Evolutionary conservation across 805 yeast genomes (phyloP), one percentile per base, ranked within the genome.

Genomic region (Schwanniomyces pseudopolymorphus): DNA sequence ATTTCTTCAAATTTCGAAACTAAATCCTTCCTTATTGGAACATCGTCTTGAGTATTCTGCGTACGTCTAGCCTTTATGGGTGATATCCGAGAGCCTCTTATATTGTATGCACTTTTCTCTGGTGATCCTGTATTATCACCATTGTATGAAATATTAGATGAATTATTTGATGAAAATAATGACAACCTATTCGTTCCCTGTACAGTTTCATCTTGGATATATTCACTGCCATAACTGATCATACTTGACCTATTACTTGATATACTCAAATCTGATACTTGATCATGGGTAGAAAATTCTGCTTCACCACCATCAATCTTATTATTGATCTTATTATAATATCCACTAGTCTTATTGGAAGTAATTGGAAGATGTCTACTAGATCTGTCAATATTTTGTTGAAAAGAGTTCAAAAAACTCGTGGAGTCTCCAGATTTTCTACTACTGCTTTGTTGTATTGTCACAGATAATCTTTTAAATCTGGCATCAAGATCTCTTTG

Each of bases 391-490:
- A 69, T 68, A 47, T 73, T 72, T 49, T 68, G 69, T 47, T 67
- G 72, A 52, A 73, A 72, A 13, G 62, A 54, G 40, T 54, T 61
- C 61, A 70, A 67, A 48, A 73, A 73, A 35, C 63, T 58, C 44
- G 67, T 58, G 1, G 77, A 72, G 46, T 71, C 76, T n/a, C 65
- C 65, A 4, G 77, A 66, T 0, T 72, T 61, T 10, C 44, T 44
- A 43, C 48, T 48, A 27, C 56, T 54, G 2, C 64, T 53, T 13
- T 63, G 63, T 44, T 66, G 71, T 21, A 73, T 52, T 1, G 77
- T 70, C 40, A 60, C 48, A 0, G 74, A 67, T 16, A 73, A 58
- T 16, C 77, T 40, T 41, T 67, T 66, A 47, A 73, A 73, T 47
- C 69, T 70, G 5, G 51, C 48, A 36, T 67, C 62, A 22, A 72